Evolutionary conservation across 192 early-diverging fungal species (phyloP), one percentile per base, ranked within the genome.

Genomic region (Umbelopsis vinacea): DNA sequence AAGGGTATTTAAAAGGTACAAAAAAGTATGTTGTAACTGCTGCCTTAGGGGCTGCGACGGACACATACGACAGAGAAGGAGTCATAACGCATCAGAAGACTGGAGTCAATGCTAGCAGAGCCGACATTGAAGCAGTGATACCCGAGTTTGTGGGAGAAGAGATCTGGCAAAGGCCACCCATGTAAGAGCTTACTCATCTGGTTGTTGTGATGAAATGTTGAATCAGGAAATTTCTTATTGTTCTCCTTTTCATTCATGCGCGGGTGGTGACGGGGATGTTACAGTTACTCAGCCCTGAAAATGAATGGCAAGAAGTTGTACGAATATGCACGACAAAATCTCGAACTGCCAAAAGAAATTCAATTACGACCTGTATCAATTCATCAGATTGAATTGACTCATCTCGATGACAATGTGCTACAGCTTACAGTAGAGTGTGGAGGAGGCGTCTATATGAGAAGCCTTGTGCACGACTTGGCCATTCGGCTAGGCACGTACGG

Each of bases 391-490:
- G 75, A 82, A 0, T 33, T 88, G 46, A 40, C 78, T 10, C 78
- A 71, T 10, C 86, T 77, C 72, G 21, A 77, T 43, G 55, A 26
- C 29, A 33, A 57, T 19, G 19, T 21, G 19, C 22, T 63, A 37
- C 46, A 66, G 5, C 75, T 93, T 29, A 52, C 79, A n/a, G 83
- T 94, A 1, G 71, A 80, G 38, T 87, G 89, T 67, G 85, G 89
- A 35, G 86, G 91, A 35, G 92, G 92, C 24, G 89, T 90, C 14
- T 94, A 94, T 78, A 84, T 94, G 55, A 79, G 92, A 8, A 89
- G 88, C 46, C 73, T 94, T 29, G 79, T 94, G n/a, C 70, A 90
- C 63, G 91, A 94, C 53, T 60, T 94, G 45, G 90, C 88, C 10
- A 50, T 74, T 21, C 52, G 54, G 0, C 55, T 92, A 26, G 88